Evolutionary conservation across 371 early-diverging fungal genomes (phyloP).

Genomic region (Mucor indicus): DNA sequence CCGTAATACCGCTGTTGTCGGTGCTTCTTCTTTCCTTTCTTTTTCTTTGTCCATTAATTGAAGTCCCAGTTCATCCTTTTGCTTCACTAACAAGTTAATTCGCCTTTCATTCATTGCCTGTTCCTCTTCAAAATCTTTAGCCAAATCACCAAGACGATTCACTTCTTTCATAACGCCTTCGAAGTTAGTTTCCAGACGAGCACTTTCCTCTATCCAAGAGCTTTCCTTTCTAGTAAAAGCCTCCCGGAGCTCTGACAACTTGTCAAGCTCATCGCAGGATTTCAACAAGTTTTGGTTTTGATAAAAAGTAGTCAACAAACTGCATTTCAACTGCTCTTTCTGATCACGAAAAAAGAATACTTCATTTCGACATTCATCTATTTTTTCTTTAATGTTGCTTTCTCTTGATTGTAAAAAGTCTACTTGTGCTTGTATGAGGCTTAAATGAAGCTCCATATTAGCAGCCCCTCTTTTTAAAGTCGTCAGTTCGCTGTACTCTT

Average conservation of each 20-base stretch:
- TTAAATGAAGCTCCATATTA: no score
- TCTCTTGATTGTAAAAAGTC: no score
- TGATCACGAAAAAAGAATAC: no score
- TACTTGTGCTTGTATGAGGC: no score
- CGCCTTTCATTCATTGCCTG: constrained; percentile 43
- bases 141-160: constrained; percentile 51
- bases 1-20: constrained; percentile 55
- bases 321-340: no score
- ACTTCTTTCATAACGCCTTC: constrained; percentile 58
- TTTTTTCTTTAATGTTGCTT: no score
- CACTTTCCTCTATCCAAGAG: constrained; percentile 41
- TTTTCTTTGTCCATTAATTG: constrained; percentile 33
- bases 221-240: constrained; percentile 38
- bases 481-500: no score
- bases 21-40: constrained; percentile 23
- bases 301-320: constrained; percentile 34
- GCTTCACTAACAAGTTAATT: constrained; percentile 28
- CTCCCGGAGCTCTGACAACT: constrained; percentile 29
- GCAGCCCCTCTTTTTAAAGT: no score
- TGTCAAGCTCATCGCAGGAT: constrained; percentile 37
- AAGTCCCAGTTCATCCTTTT: constrained; percentile 32
- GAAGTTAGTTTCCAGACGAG: constrained; percentile 45
- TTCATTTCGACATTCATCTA: no score
- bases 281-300: constrained; percentile 37
- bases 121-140: constrained; percentile 53